Percentiles rank a stretch among this genome's conserved stretches.
phyloP scores from a whole-genome alignment of 352 stramenopile species.

The Pilasporangium apinafurcum region DNA sequence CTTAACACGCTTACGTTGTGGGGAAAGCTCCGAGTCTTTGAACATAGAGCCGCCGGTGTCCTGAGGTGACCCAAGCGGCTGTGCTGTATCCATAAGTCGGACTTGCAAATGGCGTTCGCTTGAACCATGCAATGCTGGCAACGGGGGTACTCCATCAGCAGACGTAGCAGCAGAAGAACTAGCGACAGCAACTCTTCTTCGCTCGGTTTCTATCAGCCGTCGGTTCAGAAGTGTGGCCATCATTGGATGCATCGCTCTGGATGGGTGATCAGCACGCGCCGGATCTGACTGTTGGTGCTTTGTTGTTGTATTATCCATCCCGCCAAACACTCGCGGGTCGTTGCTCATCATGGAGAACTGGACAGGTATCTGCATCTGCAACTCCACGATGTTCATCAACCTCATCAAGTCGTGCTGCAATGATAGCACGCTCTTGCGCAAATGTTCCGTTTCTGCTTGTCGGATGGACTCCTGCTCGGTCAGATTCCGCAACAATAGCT shows the following conservation, averaged over 20 bases:
- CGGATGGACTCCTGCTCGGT: constrained; percentile 20
- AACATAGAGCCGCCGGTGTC: constrained; percentile 5
- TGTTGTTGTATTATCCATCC: neutral
- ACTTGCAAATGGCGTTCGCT: constrained; percentile 23
- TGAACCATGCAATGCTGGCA: too few species aligned
- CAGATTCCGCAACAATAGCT: constrained; percentile 18
- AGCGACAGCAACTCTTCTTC: constrained; percentile 4
- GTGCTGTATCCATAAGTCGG: constrained; percentile 15
- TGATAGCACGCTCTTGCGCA: constrained; percentile 58
- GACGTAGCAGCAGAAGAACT: too few species aligned
- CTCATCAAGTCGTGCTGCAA: constrained; percentile 69
- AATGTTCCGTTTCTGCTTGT: constrained; percentile 34
- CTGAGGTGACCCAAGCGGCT: constrained; percentile 20
- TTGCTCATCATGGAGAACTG: neutral
- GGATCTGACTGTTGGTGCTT: neutral
- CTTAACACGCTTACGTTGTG: constrained; percentile 58
- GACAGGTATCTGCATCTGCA: constrained; percentile 65
- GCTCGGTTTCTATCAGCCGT: constrained; percentile 7
- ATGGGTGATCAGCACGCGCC: too few species aligned
- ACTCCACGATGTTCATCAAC: constrained; percentile 70
- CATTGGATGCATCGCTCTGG: neutral
- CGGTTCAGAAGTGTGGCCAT: constrained; percentile 12
- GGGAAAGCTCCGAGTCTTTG: constrained; percentile 30
- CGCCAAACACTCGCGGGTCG: neutral
- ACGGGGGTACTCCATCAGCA: too few species aligned